A percentile compares a stretch with the other conserved stretches of the same genome.
phyloP scores from a whole-genome alignment of 257 asterid genomes.

The Galeopsis tetrahit region DNA sequence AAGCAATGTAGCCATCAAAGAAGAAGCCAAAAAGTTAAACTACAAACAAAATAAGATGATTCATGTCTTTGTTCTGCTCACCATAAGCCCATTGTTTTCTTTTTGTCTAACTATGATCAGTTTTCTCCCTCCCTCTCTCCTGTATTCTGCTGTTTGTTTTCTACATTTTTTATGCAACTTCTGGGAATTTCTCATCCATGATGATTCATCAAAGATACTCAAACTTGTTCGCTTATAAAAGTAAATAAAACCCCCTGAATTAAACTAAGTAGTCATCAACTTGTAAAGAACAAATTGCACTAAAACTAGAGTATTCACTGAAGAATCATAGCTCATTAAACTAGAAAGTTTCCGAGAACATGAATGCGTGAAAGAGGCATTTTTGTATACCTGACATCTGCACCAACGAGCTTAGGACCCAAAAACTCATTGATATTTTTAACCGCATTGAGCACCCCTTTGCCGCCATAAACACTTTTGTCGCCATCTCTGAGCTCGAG shows the following conservation, averaged over 20 bases:
- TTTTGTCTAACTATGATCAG: too few relatives aligned
- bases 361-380: not conserved
- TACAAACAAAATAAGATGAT: not conserved
- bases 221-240: not conserved
- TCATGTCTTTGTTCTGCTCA: not conserved
- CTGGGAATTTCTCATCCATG: too few relatives aligned
- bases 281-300: not conserved
- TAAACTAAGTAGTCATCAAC: not conserved
- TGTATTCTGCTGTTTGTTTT: too few relatives aligned
- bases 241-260: not conserved
- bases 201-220: not conserved
- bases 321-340: not conserved
- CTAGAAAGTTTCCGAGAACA: not conserved
- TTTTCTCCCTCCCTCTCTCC: too few relatives aligned
- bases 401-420: slow-evolving; percentile 89
- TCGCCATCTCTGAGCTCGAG: slow-evolving; percentile 95
- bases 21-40: not conserved
- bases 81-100: too few relatives aligned
- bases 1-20: slow-evolving; percentile 11
- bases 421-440: slow-evolving; percentile 67
- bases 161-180: too few relatives aligned
- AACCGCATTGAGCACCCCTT: slow-evolving; percentile 91
- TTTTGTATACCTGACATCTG: slow-evolving; percentile 79
- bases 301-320: not conserved
- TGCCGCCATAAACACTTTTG: slow-evolving; percentile 83